Percentiles rank a stretch among this genome's conserved stretches.
Evolutionary conservation across 2,329 filamentous ascomycete genomes (phyloP).

Genomic region (Lithohypha guttulata): DNA sequence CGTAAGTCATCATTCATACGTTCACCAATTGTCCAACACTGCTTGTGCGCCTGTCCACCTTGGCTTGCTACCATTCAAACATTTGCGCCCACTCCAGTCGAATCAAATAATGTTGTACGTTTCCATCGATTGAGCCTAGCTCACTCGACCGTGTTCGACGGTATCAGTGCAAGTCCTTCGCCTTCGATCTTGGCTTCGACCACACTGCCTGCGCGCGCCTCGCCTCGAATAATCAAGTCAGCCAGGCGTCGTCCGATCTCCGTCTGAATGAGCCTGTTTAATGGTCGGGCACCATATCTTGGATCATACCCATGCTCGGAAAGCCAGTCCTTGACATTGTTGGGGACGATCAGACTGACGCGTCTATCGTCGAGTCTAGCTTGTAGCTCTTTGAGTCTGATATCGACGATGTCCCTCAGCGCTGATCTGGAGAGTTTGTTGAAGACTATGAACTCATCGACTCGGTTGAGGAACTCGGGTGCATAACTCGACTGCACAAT

Average conservation of each 20-base stretch:
- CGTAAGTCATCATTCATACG: too few relatives aligned
- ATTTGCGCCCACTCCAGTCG: too few relatives aligned
- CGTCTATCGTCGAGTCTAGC: slow-evolving; percentile 71
- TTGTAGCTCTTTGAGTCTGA: slow-evolving; percentile 77
- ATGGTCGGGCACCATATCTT: slow-evolving; percentile 76
- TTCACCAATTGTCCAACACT: too few relatives aligned
- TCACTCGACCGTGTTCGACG: not conserved
- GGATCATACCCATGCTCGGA: slow-evolving; percentile 85
- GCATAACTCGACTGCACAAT: slow-evolving; percentile 65
- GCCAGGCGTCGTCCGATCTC: slow-evolving; percentile 83
- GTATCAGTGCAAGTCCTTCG: not conserved
- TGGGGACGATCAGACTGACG: slow-evolving; percentile 61
- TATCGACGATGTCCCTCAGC: slow-evolving; percentile 85
- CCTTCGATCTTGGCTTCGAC: slow-evolving; percentile 3
- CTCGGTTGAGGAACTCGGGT: slow-evolving; percentile 91
- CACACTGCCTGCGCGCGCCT: slow-evolving; percentile 48
- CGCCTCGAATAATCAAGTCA: slow-evolving; percentile 80
- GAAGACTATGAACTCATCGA: slow-evolving; percentile 96
- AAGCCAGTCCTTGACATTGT: slow-evolving; percentile 72
- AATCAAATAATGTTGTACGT: not conserved
- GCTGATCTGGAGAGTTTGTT: slow-evolving; percentile 69
- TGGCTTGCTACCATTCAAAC: too few relatives aligned
- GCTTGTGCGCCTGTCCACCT: too few relatives aligned
- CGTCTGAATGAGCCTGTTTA: slow-evolving; percentile 82
- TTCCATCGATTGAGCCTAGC: not conserved